phyloP scores from a whole-genome alignment of 208 protist genomes.

The Leptomonas seymouri region DNA sequence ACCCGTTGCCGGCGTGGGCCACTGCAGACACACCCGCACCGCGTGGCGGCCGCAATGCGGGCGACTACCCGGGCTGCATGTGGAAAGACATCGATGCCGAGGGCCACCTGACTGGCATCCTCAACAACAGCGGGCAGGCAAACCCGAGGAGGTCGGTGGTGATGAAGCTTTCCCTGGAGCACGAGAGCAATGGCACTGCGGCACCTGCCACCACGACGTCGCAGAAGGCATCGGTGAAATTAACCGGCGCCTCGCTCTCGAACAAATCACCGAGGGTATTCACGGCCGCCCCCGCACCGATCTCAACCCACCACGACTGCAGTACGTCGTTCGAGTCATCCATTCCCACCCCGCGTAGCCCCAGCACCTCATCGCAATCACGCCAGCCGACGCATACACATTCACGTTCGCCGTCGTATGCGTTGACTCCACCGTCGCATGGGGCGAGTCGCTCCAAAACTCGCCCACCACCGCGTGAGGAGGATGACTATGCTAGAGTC shows the following conservation, averaged over 20 bases:
- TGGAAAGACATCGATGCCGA: conserved; percentile 12
- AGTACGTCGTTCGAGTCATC: neutral
- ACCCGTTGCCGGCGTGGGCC: conserved; percentile 1
- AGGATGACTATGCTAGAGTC: neutral
- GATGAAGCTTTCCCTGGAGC: conserved; percentile 14
- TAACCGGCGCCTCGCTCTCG: neutral
- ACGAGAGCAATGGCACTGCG: conserved; percentile 2
- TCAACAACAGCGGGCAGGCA: neutral
- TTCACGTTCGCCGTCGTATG: neutral
- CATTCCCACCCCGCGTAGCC: conserved; percentile 4
- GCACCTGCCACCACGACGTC: neutral
- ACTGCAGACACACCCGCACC: conserved; percentile 4
- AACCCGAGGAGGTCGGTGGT: neutral
- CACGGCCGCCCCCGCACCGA: neutral
- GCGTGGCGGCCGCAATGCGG: neutral
- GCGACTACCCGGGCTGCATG: neutral
- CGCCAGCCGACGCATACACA: conserved; percentile 11
- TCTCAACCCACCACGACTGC: neutral
- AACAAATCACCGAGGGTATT: neutral
- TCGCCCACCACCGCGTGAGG: neutral
- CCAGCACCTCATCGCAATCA: conserved; percentile 7
- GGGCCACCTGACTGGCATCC: neutral
- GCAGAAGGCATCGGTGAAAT: conserved; percentile 4
- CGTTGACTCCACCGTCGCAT: neutral
- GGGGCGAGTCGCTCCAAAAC: neutral